phyloP scores from a whole-genome alignment of 2,329 filamentous ascomycete species.

The Trichoderma sp. region DNA sequence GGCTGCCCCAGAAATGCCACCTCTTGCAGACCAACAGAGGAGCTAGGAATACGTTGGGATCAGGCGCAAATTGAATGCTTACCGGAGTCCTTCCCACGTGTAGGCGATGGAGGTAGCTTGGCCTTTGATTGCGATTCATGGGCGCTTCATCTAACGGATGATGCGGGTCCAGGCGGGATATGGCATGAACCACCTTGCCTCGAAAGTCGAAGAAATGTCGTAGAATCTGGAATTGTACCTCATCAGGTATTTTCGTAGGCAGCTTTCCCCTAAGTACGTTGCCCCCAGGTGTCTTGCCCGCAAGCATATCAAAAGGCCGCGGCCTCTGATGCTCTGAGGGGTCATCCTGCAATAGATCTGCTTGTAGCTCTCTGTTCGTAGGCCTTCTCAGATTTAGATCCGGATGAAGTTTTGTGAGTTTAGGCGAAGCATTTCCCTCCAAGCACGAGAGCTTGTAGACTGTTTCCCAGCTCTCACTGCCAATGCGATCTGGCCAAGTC shows the following conservation, averaged over 20 bases:
- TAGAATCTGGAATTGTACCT: slow-evolving; percentile 38
- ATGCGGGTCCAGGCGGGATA: slow-evolving; percentile 44
- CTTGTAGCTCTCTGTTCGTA: neutral
- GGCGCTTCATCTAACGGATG: slow-evolving; percentile 25
- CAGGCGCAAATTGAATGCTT: slow-evolving; percentile 33
- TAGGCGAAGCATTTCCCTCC: slow-evolving; percentile 18
- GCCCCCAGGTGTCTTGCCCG: neutral
- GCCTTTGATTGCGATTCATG: neutral
- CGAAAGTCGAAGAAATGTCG: slow-evolving; percentile 35
- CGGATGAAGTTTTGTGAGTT: slow-evolving; percentile 9
- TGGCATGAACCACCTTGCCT: slow-evolving; percentile 38
- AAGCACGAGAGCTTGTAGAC: slow-evolving; percentile 3
- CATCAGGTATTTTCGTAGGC: neutral
- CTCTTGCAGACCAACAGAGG: slow-evolving; percentile 40
- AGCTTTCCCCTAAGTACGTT: neutral
- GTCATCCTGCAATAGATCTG: neutral
- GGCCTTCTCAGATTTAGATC: slow-evolving; percentile 2
- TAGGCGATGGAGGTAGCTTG: slow-evolving; percentile 38
- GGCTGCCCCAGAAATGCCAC: slow-evolving; percentile 40
- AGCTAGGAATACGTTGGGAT: slow-evolving; percentile 38
- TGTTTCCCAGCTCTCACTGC: neutral
- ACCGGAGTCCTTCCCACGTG: slow-evolving; percentile 34
- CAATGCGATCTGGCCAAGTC: neutral
- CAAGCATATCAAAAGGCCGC: neutral
- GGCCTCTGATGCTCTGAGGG: neutral